These are phyloP conservation scores for Piper betle DNA, from an alignment of 164 flowering plant genomes.

Conservation along the genomic window DNA sequence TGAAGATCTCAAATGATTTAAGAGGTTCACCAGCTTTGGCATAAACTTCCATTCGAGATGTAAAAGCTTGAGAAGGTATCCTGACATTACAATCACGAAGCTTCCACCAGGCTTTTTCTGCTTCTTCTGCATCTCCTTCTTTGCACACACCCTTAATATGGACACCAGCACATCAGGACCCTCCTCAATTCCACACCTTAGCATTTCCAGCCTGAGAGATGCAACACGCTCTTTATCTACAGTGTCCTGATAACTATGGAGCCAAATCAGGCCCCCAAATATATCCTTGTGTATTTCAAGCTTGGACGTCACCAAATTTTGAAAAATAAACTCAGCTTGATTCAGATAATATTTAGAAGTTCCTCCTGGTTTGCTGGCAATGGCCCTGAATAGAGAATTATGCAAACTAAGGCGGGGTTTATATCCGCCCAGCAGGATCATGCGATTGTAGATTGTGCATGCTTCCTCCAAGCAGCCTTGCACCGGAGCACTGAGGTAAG, in stretches of 20 bases:
- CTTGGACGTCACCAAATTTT: slow-evolving; percentile 54
- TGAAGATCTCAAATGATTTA: slow-evolving; percentile 60
- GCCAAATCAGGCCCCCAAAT: slow-evolving; percentile 78
- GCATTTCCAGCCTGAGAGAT: slow-evolving; percentile 51
- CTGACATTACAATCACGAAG: slow-evolving; percentile 28
- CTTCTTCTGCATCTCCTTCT: slow-evolving; percentile 65
- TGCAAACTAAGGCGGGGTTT: slow-evolving; percentile 72
- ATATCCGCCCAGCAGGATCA: slow-evolving; percentile 65
- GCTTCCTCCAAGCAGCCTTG: slow-evolving; percentile 79
- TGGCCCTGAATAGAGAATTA: slow-evolving; percentile 69
- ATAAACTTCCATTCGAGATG: slow-evolving; percentile 68
- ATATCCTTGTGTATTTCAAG: slow-evolving; percentile 68
- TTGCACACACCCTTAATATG: slow-evolving; percentile 63
- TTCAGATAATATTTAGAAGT: slow-evolving; percentile 51
- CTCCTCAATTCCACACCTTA: slow-evolving; percentile 48
- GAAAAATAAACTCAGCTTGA: slow-evolving; percentile 87
- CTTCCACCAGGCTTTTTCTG: slow-evolving; percentile 61
- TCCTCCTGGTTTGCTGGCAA: slow-evolving; percentile 38
- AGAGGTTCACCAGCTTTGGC: slow-evolving; percentile 45
- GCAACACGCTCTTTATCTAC: slow-evolving; percentile 59
- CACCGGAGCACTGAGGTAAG: slow-evolving; percentile 61
- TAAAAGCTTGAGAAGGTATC: slow-evolving; percentile 59
- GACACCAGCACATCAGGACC: slow-evolving; percentile 62
- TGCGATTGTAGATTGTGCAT: slow-evolving; percentile 70
- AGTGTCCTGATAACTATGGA: slow-evolving; percentile 78